Evolutionary conservation across 805 yeast genomes (phyloP), one percentile per base, ranked within the genome.

Genomic region (Clavispora vitiphila): DNA sequence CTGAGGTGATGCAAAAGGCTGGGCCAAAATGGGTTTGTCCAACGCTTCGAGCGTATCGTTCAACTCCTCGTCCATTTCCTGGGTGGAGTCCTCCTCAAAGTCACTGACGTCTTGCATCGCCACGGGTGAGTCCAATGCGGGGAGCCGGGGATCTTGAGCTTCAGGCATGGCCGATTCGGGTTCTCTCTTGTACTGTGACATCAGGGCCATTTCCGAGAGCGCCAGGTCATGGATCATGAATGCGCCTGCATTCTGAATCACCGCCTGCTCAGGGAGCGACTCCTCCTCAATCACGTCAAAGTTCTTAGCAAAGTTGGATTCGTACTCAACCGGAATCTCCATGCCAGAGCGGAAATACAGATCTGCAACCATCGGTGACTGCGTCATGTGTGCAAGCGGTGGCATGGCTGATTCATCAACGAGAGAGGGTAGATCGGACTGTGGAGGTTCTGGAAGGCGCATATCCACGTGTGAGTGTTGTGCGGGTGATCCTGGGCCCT

Each of bases 1-100:
- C 32, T 20, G 37, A 1, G 65, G 64, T 1, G 64, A 53, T 10
- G 58, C 47, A 19, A 57, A 47, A 18, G 46, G 49, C 24, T 49
- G 32, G 8, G 32, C n/a, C 12, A 29, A 29, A 8, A 15, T 10
- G 1, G 32, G 20, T n/a, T 27, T 19, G 6, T 25, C 41, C 19
- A 18, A 11, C 21, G 23, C 34, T 10, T 32, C 37, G 26, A 32
- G 19, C 14, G 32, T 29, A 8, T 29, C 32, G 32, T 15, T 29
- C 32, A 29, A 16, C 20, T 29, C 32, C 7, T 29, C 20, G 20
- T 20, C 11, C 32, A 29, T 8, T 9, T 29, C 32, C 10, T 29
- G 32, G 4, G 32, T 29, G n/a, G 32, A 29, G 20, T 16, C 32
- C 12, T 18, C 41, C 3, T 39, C 42, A 14, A 35, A 12, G n/a